Evolutionary conservation across 345 rosid species (phyloP).

Genomic region (Carallia pectinifolia): DNA sequence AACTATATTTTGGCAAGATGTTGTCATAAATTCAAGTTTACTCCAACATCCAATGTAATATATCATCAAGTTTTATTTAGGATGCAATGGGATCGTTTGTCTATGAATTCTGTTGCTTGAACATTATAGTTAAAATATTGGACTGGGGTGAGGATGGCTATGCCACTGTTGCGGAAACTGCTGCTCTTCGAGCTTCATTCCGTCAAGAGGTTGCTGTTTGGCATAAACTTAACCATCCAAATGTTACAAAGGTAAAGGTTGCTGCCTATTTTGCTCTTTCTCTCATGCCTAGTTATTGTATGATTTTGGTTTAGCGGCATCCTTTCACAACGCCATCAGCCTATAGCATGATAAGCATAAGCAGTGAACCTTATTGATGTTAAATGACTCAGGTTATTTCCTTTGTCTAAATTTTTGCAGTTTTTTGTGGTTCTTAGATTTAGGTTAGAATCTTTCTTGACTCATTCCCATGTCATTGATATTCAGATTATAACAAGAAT

Average conservation of each 20-base stretch:
- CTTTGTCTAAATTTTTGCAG: background rate
- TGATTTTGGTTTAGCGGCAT: background rate
- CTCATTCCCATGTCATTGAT: background rate
- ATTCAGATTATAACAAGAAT: slow-evolving; percentile 6
- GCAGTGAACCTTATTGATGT: background rate
- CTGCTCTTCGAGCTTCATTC: slow-evolving; percentile 32
- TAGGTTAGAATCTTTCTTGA: slow-evolving; percentile 1
- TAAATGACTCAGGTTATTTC: background rate
- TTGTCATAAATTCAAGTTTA: too few species aligned
- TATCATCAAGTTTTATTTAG: too few species aligned
- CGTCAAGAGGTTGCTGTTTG: slow-evolving; percentile 40
- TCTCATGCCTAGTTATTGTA: background rate
- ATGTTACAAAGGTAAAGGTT: slow-evolving; percentile 28
- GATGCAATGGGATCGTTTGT: too few species aligned
- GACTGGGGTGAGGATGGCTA: slow-evolving; percentile 38
- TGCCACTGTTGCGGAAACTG: slow-evolving; percentile 36
- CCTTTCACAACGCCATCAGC: background rate
- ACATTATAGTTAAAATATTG: slow-evolving; percentile 28
- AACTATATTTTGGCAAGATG: too few species aligned
- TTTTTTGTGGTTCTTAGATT: background rate
- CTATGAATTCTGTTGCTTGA: background rate
- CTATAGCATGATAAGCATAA: background rate
- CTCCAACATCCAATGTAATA: too few species aligned
- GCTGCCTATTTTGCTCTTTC: background rate
- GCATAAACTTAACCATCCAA: slow-evolving; percentile 34